These are phyloP conservation scores for Termitomyces sp. DNA, from an alignment of 768 basidiomycete species.

Conservation along the genomic window DNA sequence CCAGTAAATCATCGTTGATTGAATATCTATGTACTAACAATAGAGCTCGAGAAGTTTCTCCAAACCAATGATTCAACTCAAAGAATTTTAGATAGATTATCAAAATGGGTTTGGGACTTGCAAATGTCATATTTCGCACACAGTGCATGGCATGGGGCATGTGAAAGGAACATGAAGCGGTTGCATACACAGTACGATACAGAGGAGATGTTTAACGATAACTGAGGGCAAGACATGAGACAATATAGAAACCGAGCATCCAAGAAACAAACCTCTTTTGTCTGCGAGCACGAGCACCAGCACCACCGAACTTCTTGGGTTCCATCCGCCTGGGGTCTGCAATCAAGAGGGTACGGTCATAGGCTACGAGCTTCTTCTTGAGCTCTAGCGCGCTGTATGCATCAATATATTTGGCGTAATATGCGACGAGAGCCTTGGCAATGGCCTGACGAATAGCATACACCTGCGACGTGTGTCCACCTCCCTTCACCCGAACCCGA, in stretches of 20 bases:
- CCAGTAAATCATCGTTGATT: not conserved
- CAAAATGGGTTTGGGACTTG: not conserved
- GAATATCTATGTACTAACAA: not conserved
- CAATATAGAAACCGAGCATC: not conserved
- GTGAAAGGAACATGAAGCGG: constrained; percentile 42
- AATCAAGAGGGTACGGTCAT: constrained; percentile 88
- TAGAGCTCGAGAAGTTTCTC: not conserved
- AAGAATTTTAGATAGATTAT: not conserved
- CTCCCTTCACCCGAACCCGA: constrained; percentile 96
- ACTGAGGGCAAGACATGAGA: constrained; percentile 38
- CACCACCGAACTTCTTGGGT: constrained; percentile 99
- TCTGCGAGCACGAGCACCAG: constrained; percentile 96
- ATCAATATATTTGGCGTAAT: constrained; percentile 98
- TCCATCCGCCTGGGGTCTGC: constrained; percentile 97
- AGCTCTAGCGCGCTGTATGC: constrained; percentile 95
- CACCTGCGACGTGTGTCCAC: constrained; percentile 98
- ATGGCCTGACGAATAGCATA: constrained; percentile 99
- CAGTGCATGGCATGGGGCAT: constrained; percentile 30
- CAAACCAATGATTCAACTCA: not conserved
- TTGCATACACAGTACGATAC: constrained; percentile 31
- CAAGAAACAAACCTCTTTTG: constrained; percentile 75
- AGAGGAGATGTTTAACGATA: constrained; percentile 62
- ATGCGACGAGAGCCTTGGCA: constrained; percentile 95
- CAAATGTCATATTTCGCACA: constrained; percentile 27
- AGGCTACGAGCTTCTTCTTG: constrained; percentile 96